Conservation (phyloP, 768 basidiomycete species). For the Leucocoprinus sp. region DNA sequence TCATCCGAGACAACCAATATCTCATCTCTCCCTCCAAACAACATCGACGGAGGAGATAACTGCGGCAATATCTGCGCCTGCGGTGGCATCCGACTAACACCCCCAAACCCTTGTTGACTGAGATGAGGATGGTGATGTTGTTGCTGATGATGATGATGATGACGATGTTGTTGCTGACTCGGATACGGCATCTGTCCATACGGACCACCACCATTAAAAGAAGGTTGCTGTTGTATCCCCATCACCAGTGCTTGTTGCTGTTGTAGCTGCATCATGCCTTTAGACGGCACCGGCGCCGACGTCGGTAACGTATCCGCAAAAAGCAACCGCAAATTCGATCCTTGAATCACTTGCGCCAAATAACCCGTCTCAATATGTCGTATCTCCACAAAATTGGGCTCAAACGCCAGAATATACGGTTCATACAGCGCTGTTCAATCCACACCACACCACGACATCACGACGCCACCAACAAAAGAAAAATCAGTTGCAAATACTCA, state of each 20-base stretch:
- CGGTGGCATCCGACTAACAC: too few relatives aligned
- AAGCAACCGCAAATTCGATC: slow-evolving; percentile 79
- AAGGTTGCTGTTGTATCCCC: slow-evolving; percentile 15
- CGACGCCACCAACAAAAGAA: too few relatives aligned
- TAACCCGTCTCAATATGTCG: slow-evolving; percentile 90
- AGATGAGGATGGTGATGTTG: slow-evolving; percentile 2
- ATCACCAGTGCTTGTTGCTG: too few relatives aligned
- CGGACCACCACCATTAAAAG: neutral
- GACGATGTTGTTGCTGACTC: slow-evolving; percentile 12
- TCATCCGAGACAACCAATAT: slow-evolving; percentile 90
- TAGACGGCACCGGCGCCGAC: slow-evolving; percentile 79
- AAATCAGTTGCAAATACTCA: too few relatives aligned
- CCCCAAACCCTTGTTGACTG: slow-evolving; percentile 4
- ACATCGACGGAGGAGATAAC: slow-evolving; percentile 33
- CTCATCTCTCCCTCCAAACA: slow-evolving; percentile 61
- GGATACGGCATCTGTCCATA: neutral
- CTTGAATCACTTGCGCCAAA: slow-evolving; percentile 92
- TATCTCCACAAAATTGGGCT: slow-evolving; percentile 93
- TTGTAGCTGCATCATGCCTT: slow-evolving; percentile 27
- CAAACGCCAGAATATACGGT: slow-evolving; percentile 95
- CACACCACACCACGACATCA: neutral
- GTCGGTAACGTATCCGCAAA: slow-evolving; percentile 94
- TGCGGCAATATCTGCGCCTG: too few relatives aligned
- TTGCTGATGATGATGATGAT: slow-evolving; percentile 27
- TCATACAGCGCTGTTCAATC: slow-evolving; percentile 72